Conservation (phyloP, 495 filamentous ascomycete genomes). For the Neurospora discreta region DNA sequence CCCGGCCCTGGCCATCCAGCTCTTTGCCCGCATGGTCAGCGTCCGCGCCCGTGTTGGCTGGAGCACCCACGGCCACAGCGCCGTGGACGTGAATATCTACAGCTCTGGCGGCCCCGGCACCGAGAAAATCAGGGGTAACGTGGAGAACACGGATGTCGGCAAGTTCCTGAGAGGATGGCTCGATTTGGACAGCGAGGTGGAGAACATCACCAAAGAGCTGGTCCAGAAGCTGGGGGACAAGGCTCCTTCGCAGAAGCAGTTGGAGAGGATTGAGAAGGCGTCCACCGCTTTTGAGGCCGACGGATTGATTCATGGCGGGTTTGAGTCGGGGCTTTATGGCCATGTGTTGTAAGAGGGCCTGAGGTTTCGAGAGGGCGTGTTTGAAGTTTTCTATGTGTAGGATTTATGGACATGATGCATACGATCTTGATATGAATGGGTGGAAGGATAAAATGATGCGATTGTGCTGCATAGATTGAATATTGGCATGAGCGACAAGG, state of each 20-base stretch:
- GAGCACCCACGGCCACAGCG: slow-evolving; percentile 83
- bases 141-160: slow-evolving; percentile 92
- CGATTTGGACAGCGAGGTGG: slow-evolving; percentile 52
- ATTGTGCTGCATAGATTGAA: background rate
- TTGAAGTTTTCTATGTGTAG: background rate
- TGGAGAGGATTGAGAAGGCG: background rate
- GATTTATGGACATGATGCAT: background rate
- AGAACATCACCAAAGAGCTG: slow-evolving; percentile 62
- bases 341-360: background rate
- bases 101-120: slow-evolving; percentile 43
- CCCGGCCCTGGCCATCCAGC: slow-evolving; percentile 38
- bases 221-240: slow-evolving; percentile 38
- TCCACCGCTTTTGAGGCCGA: background rate
- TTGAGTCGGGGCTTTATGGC: background rate
- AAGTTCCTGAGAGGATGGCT: slow-evolving; percentile 70
- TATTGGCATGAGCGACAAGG: background rate
- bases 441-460: background rate
- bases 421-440: background rate
- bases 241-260: background rate
- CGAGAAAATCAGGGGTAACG: slow-evolving; percentile 59
- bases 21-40: slow-evolving; percentile 80
- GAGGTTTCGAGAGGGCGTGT: background rate
- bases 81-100: slow-evolving; percentile 88
- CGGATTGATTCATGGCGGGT: background rate
- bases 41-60: slow-evolving; percentile 83